Base-by-base conservation (phyloP, 2,329 filamentous ascomycete genomes). In the Celoporthe dispersa region DNA sequence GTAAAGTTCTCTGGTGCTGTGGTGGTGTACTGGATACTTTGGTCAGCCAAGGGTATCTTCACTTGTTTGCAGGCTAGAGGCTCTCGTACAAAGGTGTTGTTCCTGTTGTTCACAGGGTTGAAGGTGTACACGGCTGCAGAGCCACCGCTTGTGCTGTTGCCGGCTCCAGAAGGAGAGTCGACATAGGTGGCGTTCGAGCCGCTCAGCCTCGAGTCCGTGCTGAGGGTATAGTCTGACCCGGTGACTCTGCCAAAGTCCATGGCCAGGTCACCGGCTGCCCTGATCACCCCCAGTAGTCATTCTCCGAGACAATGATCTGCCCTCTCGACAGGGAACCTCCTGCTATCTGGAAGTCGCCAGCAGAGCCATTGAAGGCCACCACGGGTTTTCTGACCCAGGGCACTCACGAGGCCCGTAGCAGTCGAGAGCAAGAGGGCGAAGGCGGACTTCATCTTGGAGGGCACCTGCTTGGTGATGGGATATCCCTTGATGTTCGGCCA, bases 201-300 rank as follows among this genome's bases (percentile, higher is more conserved):
- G 73, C 72, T 0, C 82, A 78, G 2, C 75, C 70, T 74, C 69
- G 80, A 75, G 16, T 84, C 84, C 39, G 87, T 87, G 74, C 85
- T 85, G 4, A 89, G 80, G 0, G 88, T 87, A 69, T 90, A 86
- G 77, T 91, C 91, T 35, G 80, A 84, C 11, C 90, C 90, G 0
- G 90, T 92, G 5, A 92, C 90, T n/a, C 88, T 86, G 22, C 90
- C 90, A 79, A 93, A 91, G 77, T 93, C 91, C 4, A 83, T 76
- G 0, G 90, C 89, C 12, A 93, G 83, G 77, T 93, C 91, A 53
- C 88, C 84, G 0, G 89, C 91, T 6, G 89, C 90, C 35, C 90
- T 86, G 67, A 92, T 84, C 0, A 92, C 91, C 90, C 91, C 80
- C 88, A 90, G 82, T 87, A 91, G 71, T 92, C 90, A 68, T 86